Base-by-base conservation (phyloP, 352 stramenopile genomes). In the Phytophthora kernoviae region DNA sequence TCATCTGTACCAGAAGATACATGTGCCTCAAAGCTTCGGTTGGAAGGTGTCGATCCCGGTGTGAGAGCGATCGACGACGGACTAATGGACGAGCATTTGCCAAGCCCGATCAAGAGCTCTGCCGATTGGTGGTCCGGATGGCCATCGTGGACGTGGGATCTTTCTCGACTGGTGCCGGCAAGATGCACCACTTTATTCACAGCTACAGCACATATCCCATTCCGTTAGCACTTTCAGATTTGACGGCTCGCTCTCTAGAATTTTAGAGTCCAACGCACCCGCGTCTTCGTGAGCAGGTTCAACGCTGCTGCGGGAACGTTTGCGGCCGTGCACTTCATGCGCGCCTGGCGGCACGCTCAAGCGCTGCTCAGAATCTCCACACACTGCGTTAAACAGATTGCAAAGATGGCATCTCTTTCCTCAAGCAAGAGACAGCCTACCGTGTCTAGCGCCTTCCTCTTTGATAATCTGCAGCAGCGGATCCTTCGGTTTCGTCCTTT, bases 91-190 rank as follows among this genome's bases (percentile, higher is more conserved):
- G 57, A 20, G 24, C 24, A 60, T 20, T 75, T 77, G 39, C 75
- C 77, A 10, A 90, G 65, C 3, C 71, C 77, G 34, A 90, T 87
- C 26, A 90, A 41, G 20, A 90, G 61, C 42, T 83, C 55, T 2
- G 77, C 80, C 4, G 80, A 90, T 15, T 87, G 75, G 24, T 77
- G 66, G 40, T 88, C 75, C 6, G 49, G 32, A 2, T 73, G 55
- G 5, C 68, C 37, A 4, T 43, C 64, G 22, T 69, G 52, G 2
- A 32, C 12, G 17, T 68, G 53, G 26, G 12, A 40, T 34, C 33
- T 36, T 45, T 62, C 22, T n/a, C 46, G 37, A 45, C 67, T 73
- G 39, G 30, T 58, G 7, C 37, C 61, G 26, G 54, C 48, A 0
- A 78, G 47, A 22, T 68, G 59, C 21, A 70, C 33, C 32, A 82